Evolutionary conservation across 2,329 filamentous ascomycete species (phyloP), one percentile per base, ranked within the genome.

Genomic region (Aspergillus vadensis): DNA sequence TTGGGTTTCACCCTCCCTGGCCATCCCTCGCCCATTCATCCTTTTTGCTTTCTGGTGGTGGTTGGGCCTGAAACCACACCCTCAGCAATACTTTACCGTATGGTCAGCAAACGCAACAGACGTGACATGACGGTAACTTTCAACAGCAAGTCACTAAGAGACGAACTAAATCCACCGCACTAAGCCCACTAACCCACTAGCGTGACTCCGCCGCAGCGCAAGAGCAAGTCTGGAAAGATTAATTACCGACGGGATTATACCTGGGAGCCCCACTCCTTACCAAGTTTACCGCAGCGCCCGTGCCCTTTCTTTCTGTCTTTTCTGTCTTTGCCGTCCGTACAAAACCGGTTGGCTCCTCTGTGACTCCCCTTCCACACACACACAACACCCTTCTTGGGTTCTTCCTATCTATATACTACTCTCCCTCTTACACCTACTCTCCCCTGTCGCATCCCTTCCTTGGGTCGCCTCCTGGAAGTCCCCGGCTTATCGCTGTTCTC

Each of bases 331-430:
- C 30, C 53, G 48, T 51, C 48, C 41, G 38, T 62, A 62, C 62
- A 61, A 62, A 60, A 62, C 57, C 57, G 23, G 44, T 58, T 50
- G 38, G 30, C 53, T 49, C 21, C 47, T 54, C 39, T 39, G 21
- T 25, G 12, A 44, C 51, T 38, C 57, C 39, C 57, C 30, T 48
- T 30, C 38, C 38, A 43, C 25, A 30, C 52, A 36, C 32, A 36
- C 32, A 36, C 32, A 36, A 36, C 32, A 43, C 52, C 53, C 39
- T 55, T 43, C 36, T 47, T 44, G 53, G 53, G 53, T 50, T 30
- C 50, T 48, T 38, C 32, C 32, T 36, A 36, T 36, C 32, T 36
- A 36, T 36, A 36, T 36, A 36, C 32, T 36, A 36, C 32, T 38
- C 30, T 38, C 43, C 17, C 17, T 27, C 12, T n/a, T 23, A 23